Evolutionary conservation across 441 rosid genomes (phyloP).

Genomic region (Corymbia citriodora): DNA sequence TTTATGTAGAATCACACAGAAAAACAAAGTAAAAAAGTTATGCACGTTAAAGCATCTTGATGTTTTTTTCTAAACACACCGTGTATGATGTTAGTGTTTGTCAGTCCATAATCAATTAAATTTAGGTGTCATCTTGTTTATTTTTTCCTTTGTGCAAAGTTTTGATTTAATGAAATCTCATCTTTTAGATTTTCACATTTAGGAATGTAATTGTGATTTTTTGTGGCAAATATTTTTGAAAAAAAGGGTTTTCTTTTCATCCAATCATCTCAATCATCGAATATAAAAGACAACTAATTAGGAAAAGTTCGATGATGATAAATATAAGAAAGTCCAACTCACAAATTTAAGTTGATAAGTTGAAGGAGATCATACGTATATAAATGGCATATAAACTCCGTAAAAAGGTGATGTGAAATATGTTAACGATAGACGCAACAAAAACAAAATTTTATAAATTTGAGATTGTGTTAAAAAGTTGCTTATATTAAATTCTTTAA

Average conservation of each 20-base stretch:
- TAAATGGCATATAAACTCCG: neutral
- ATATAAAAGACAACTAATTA: neutral
- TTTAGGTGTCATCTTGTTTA: neutral
- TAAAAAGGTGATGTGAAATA: neutral
- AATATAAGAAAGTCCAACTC: neutral
- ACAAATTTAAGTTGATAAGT: neutral
- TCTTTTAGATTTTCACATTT: neutral
- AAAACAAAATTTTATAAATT: neutral
- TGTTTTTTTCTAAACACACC: neutral
- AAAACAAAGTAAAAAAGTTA: neutral
- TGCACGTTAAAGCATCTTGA: neutral
- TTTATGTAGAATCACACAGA: neutral
- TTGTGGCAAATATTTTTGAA: neutral
- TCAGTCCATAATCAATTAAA: neutral
- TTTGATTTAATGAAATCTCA: neutral
- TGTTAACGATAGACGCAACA: neutral
- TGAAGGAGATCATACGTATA: neutral
- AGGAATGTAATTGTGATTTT: neutral
- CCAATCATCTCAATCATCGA: neutral
- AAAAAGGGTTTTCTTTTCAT: neutral
- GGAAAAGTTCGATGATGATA: neutral
- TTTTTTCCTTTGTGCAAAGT: neutral
- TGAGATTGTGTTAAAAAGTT: neutral
- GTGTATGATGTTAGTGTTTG: neutral
- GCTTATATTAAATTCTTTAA: neutral